Conservation (phyloP, 805 yeast species). For the Wickerhamiella azyma region DNA sequence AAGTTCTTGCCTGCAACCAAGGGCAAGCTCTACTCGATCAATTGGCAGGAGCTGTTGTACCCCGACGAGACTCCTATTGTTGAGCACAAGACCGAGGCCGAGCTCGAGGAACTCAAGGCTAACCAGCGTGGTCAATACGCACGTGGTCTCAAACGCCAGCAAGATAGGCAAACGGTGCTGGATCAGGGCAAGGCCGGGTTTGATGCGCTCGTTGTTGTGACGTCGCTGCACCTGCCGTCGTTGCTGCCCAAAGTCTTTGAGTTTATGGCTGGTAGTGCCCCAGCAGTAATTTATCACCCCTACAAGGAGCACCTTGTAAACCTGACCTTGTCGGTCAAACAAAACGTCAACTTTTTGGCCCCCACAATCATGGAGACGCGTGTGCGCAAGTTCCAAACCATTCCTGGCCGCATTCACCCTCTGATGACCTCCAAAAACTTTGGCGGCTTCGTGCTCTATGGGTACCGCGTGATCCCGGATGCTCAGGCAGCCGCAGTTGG, state of each 20-base stretch:
- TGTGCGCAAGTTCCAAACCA: conserved; percentile 79
- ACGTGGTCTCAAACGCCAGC: conserved; percentile 45
- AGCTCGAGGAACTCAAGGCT: conserved; percentile 41
- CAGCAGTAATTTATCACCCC: conserved; percentile 70
- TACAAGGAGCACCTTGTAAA: conserved; percentile 68
- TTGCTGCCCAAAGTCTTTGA: conserved; percentile 50
- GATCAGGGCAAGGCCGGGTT: conserved; percentile 39
- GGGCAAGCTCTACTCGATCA: conserved; percentile 54
- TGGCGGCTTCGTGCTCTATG: conserved; percentile 78
- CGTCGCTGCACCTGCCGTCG: conserved; percentile 57
- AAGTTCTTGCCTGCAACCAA: conserved; percentile 47
- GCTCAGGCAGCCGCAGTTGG: conserved; percentile 60
- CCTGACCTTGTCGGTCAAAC: conserved; percentile 51
- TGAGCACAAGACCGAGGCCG: conserved; percentile 34
- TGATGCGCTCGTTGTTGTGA: conserved; percentile 63
- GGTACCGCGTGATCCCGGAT: conserved; percentile 62
- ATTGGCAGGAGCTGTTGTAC: conserved; percentile 66
- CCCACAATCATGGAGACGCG: conserved; percentile 73
- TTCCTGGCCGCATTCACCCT: conserved; percentile 91
- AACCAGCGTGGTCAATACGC: conserved; percentile 51
- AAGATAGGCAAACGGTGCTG: conserved; percentile 25
- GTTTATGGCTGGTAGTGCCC: conserved; percentile 69
- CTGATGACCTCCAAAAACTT: conserved; percentile 84
- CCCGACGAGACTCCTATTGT: conserved; percentile 50
- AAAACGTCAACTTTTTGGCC: conserved; percentile 60